These are phyloP conservation scores for Xylaria intraflava DNA, from an alignment of 495 filamentous ascomycete species.

Conservation along the genomic window DNA sequence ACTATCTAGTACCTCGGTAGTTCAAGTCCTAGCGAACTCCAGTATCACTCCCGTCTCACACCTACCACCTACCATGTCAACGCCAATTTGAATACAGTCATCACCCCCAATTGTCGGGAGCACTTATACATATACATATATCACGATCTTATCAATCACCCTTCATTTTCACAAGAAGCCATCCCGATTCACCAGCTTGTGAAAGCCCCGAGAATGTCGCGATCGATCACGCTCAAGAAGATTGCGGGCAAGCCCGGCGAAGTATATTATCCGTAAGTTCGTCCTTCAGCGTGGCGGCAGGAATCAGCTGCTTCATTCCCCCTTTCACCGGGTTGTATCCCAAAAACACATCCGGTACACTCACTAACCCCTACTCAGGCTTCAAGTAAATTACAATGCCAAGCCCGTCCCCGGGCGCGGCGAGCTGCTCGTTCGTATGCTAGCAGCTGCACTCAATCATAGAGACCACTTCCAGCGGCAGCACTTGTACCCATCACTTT, in stretches of 20 bases:
- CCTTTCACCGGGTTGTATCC: not conserved
- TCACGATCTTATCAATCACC: no score
- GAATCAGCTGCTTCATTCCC: no score
- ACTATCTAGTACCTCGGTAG: no score
- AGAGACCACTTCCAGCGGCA: slow-evolving; percentile 89
- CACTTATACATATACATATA: no score
- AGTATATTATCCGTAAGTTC: slow-evolving; percentile 68
- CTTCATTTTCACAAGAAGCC: not conserved
- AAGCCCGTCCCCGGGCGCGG: slow-evolving; percentile 52
- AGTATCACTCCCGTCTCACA: no score
- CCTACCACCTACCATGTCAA: no score
- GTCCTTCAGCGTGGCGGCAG: not conserved
- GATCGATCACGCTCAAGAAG: slow-evolving; percentile 44
- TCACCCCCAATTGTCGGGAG: no score
- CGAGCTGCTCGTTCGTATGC: slow-evolving; percentile 63
- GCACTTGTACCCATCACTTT: slow-evolving; percentile 77
- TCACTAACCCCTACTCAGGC: slow-evolving; percentile 33
- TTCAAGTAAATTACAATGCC: slow-evolving; percentile 54
- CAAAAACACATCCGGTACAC: not conserved
- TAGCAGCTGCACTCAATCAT: slow-evolving; percentile 80
- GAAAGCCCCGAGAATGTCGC: slow-evolving; percentile 33
- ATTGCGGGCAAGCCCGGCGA: slow-evolving; percentile 72
- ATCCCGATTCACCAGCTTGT: not conserved
- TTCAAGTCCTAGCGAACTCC: no score
- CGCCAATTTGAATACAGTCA: no score